phyloP scores from a whole-genome alignment of 148 eudicot genomes.

The Vaccinium darrowii region DNA sequence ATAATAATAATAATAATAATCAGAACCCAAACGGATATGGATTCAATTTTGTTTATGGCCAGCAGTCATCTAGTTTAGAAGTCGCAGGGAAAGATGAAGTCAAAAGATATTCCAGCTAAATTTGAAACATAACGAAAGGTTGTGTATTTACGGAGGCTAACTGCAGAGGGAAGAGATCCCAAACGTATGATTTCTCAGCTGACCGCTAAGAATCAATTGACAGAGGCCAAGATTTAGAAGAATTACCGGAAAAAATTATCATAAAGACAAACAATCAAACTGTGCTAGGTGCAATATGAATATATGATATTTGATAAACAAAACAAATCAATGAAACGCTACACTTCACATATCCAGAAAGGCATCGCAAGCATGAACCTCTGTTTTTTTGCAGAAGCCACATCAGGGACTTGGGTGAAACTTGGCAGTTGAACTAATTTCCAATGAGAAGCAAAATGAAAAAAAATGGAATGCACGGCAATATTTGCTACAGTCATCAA shows the following conservation, averaged over 20 bases:
- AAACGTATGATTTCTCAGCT: too few relatives aligned
- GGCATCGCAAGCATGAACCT: not conserved
- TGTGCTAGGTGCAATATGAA: not conserved
- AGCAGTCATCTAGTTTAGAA: not conserved
- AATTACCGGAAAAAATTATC: not conserved
- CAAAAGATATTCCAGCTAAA: not conserved
- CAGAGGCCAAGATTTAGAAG: not conserved
- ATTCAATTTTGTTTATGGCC: not conserved
- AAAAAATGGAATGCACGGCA: not conserved
- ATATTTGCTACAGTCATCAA: not conserved
- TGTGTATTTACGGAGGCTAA: not conserved
- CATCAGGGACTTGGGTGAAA: not conserved
- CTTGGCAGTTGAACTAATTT: not conserved
- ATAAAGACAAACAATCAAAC: not conserved
- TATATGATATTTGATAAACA: too few relatives aligned
- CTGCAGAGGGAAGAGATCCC: not conserved
- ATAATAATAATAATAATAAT: not conserved
- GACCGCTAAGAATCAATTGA: not conserved
- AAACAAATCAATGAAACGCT: not conserved
- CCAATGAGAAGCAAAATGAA: not conserved
- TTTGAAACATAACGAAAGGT: not conserved
- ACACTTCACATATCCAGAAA: not conserved
- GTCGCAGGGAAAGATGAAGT: not conserved
- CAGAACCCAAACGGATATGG: not conserved
- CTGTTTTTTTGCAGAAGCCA: not conserved